Percentiles rank a stretch among this genome's conserved stretches.
Evolutionary conservation across 345 rosid species (phyloP).

Genomic region (Brassica carinata): DNA sequence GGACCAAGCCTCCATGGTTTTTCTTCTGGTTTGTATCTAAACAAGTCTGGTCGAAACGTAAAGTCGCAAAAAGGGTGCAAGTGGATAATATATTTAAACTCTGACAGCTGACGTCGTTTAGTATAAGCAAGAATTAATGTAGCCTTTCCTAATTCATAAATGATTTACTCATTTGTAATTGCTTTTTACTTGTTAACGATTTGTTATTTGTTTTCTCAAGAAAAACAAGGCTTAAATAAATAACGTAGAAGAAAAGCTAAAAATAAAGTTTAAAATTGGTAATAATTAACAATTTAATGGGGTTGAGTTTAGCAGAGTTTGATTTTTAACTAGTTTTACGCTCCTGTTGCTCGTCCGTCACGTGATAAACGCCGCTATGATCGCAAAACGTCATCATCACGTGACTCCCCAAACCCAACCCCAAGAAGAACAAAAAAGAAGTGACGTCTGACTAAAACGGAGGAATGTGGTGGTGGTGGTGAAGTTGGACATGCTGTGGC

Average conservation of each 20-base stretch:
- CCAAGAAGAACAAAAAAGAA: constrained; percentile 25
- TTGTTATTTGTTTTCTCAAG: background rate
- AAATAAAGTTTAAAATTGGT: background rate
- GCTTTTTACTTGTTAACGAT: background rate
- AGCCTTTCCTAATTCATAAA: constrained; percentile 6
- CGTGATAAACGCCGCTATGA: constrained; percentile 37
- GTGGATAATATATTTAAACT: constrained; percentile 22
- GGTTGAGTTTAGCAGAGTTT: constrained; percentile 23
- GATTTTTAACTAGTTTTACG: constrained; percentile 9
- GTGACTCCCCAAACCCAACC: constrained; percentile 43
- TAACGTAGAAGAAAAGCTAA: constrained; percentile 32
- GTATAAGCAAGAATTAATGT: constrained; percentile 25
- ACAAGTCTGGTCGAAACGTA: constrained; percentile 18
- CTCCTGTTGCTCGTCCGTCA: constrained; percentile 29
- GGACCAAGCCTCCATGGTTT: background rate
- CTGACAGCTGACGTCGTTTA: constrained; percentile 32
- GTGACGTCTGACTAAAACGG: constrained; percentile 28
- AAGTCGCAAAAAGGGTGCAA: constrained; percentile 16
- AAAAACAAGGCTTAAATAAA: constrained; percentile 2
- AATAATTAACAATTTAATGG: constrained; percentile 39
- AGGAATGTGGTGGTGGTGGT: constrained; percentile 36
- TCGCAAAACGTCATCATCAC: constrained; percentile 41
- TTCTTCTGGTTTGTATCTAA: background rate
- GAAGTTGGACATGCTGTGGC: constrained; percentile 39
- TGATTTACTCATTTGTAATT: background rate